Percentiles rank a stretch among this genome's conserved stretches.
Conservation (phyloP, 75 land plant species). For the Sequoia sempervirens region DNA sequence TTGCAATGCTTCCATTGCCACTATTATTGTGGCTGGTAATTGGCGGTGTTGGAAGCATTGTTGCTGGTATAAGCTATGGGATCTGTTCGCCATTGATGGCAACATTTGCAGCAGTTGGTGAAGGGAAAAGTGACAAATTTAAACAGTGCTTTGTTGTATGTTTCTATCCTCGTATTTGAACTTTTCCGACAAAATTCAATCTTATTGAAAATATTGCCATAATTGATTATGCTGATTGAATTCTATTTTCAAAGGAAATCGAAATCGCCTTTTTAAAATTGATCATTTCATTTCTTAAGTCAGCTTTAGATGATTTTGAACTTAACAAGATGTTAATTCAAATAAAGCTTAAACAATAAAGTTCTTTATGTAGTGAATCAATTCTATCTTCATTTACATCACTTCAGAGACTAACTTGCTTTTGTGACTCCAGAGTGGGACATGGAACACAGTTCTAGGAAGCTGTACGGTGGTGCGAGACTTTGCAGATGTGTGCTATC, state of each 20-base stretch:
- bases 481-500: slow-evolving; percentile 78
- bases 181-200: neutral
- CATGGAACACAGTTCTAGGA: slow-evolving; percentile 54
- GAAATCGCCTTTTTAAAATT: neutral
- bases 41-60: slow-evolving; percentile 61
- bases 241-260: neutral
- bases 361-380: neutral
- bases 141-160: slow-evolving; percentile 61
- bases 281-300: neutral
- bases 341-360: neutral
- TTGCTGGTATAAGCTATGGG: slow-evolving; percentile 78
- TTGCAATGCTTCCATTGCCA: slow-evolving; percentile 52
- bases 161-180: neutral
- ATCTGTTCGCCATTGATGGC: slow-evolving; percentile 72
- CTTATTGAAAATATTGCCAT: neutral
- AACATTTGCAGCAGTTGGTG: slow-evolving; percentile 87
- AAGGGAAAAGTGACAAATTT: slow-evolving; percentile 42
- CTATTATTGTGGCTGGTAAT: slow-evolving; percentile 57
- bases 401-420: slow-evolving; percentile 3
- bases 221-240: neutral
- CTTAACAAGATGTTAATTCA: neutral
- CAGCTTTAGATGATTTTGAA: neutral
- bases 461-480: slow-evolving; percentile 81
- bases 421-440: slow-evolving; percentile 65
- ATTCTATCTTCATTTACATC: neutral